A percentile compares a stretch with the other conserved stretches of the same genome.
These are phyloP conservation scores for Podospora didyma DNA, from an alignment of 495 filamentous ascomycete genomes.

Conservation along the genomic window DNA sequence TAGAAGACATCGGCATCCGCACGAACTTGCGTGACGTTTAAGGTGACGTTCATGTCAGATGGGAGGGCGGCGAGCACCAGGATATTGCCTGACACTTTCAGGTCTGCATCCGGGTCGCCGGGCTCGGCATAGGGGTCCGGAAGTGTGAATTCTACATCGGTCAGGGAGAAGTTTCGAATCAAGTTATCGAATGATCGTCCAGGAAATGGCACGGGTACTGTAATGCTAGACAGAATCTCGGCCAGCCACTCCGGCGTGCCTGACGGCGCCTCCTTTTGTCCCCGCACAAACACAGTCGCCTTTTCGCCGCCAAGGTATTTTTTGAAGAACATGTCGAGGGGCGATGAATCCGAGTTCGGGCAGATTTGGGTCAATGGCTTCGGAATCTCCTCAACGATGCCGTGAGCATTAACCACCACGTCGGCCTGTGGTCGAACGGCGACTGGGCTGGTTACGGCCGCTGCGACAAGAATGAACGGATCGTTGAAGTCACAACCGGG, in stretches of 20 bases:
- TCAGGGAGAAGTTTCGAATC: conserved; percentile 80
- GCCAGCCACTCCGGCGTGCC: conserved; percentile 76
- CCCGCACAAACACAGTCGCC: conserved; percentile 75
- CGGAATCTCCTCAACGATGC: conserved; percentile 66
- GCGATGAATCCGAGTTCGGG: conserved; percentile 70
- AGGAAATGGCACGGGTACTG: conserved; percentile 78
- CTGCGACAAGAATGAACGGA: conserved; percentile 58
- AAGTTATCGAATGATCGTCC: conserved; percentile 74
- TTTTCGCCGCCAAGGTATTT: conserved; percentile 76
- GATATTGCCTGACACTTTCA: conserved; percentile 76
- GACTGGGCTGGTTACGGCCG: conserved; percentile 63
- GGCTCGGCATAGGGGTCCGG: conserved; percentile 75
- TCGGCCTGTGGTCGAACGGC: conserved; percentile 60
- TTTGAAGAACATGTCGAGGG: conserved; percentile 77
- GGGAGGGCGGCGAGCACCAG: conserved; percentile 72
- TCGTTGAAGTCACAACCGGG: conserved; percentile 73
- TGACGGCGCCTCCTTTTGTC: conserved; percentile 59
- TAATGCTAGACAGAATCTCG: conserved; percentile 74
- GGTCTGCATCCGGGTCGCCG: conserved; percentile 66
- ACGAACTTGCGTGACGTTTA: conserved; percentile 70
- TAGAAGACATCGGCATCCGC: conserved; percentile 79
- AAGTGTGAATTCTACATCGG: conserved; percentile 76
- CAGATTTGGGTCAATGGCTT: conserved; percentile 65
- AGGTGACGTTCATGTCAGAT: conserved; percentile 75
- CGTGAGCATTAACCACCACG: conserved; percentile 63